Evolutionary conservation across 2,329 filamentous ascomycete genomes (phyloP).

Genomic region (Graphilbum fragrans): DNA sequence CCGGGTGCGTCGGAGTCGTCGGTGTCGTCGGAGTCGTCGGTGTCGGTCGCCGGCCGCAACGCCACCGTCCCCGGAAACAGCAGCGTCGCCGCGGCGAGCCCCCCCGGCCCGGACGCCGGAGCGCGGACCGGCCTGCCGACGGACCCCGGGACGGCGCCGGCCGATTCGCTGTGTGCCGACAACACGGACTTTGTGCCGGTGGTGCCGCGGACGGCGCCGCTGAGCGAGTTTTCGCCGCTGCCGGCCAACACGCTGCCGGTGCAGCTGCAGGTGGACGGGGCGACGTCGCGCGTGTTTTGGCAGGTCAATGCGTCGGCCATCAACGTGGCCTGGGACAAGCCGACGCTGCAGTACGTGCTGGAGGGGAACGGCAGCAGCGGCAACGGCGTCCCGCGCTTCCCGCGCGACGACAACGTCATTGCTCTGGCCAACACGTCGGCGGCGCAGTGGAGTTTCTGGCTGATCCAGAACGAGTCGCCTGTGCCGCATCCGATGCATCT

Average conservation of each 20-base stretch:
- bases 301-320: slow-evolving; percentile 17
- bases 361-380: slow-evolving; percentile 2
- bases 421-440: not conserved
- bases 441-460: slow-evolving; percentile 19
- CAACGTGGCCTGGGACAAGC: slow-evolving; percentile 22
- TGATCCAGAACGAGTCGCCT: slow-evolving; percentile 17
- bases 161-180: slow-evolving; percentile 11
- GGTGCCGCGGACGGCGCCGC: slow-evolving; percentile 8
- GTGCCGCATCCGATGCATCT: slow-evolving; percentile 15
- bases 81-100: not conserved
- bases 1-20: not conserved
- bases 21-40: not conserved
- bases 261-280: slow-evolving; percentile 9
- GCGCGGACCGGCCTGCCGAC: slow-evolving; percentile 15
- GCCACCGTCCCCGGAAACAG: not conserved
- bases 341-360: slow-evolving; percentile 20
- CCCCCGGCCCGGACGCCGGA: not conserved
- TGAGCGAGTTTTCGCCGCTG: slow-evolving; percentile 6
- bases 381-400: slow-evolving; percentile 7
- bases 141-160: slow-evolving; percentile 14
- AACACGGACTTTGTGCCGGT: slow-evolving; percentile 10
- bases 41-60: not conserved
- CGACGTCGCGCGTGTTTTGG: slow-evolving; percentile 22
- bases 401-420: slow-evolving; percentile 1
- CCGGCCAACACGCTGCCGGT: slow-evolving; percentile 8